These are phyloP conservation scores for Macaranga tanarius DNA, from an alignment of 441 rosid genomes.

Conservation along the genomic window DNA sequence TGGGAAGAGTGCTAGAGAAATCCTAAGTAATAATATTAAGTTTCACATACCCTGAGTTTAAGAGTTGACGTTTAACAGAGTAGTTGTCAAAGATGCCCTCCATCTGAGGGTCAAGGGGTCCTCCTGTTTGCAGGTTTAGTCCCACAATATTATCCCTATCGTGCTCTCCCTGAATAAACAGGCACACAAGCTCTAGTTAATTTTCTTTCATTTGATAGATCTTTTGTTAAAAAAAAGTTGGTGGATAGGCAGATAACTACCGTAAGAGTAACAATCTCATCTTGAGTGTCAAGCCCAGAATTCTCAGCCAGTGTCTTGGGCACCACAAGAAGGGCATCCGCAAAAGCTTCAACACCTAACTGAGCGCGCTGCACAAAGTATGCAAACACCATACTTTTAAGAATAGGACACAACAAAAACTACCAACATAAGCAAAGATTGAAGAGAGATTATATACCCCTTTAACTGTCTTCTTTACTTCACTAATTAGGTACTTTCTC, in stretches of 20 bases:
- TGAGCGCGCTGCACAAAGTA: slow-evolving; percentile 78
- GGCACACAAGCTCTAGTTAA: slow-evolving; percentile 5
- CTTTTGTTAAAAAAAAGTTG: neutral
- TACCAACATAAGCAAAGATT: neutral
- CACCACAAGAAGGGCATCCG: slow-evolving; percentile 80
- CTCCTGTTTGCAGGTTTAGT: slow-evolving; percentile 74
- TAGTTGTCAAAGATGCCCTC: slow-evolving; percentile 93
- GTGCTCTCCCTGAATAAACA: slow-evolving; percentile 74
- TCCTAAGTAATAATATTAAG: neutral
- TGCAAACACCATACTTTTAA: slow-evolving; percentile 7
- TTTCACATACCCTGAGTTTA: slow-evolving; percentile 74
- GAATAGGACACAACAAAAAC: neutral
- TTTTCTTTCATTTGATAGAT: neutral
- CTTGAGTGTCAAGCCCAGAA: slow-evolving; percentile 93
- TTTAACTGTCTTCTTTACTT: slow-evolving; percentile 85
- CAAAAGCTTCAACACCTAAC: slow-evolving; percentile 95
- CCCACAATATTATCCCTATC: slow-evolving; percentile 89
- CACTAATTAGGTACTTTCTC: slow-evolving; percentile 72
- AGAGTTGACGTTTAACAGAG: slow-evolving; percentile 87
- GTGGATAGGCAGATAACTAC: slow-evolving; percentile 33
- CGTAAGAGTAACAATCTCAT: slow-evolving; percentile 78
- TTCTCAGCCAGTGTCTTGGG: slow-evolving; percentile 97
- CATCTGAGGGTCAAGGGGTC: slow-evolving; percentile 82
- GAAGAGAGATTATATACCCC: slow-evolving; percentile 55
- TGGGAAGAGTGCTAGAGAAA: no score